Evolutionary conservation across 257 asterid species (phyloP), one percentile per base, ranked within the genome.

Genomic region (Primulina tabacum): DNA sequence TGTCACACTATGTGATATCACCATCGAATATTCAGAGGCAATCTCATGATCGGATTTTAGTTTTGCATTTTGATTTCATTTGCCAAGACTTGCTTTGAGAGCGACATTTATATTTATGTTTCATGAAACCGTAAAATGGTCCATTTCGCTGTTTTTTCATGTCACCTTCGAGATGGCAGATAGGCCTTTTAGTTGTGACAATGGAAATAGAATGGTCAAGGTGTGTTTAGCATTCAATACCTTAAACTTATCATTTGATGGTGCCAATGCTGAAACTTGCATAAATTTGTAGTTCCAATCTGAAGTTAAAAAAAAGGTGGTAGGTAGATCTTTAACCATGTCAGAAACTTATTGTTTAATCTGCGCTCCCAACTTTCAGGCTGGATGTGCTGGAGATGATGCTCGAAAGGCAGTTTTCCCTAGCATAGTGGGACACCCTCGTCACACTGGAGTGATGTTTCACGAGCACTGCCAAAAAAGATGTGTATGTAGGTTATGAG

Each of bases 361-460:
- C 3, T 37, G 47, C 12, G 12, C 8, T 37, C 47, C 11, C 14
- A 37, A 37, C 12, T 37, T 37, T 37, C 47, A 56, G 64, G 72
- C 55, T 55, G 53, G 64, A 53, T 68, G 55, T 68, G 72, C 63
- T 20, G 64, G 64, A 68, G 53, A 68, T 12, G 71, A 68, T 68
- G 72, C 72, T 55, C 72, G 64, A 32, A 30, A 53, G 64, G 53
- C 64, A 0, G 55, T 68, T 37, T 68, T 68, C 40, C 71, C 71
- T 50, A 66, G 47, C 61, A 26, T 66, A 37, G 1, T 37, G 43
- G 43, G 43, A 37, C 12, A 4, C 33, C 33, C 33, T 30, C 33
- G 33, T 30, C 33, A 30, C 33, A 3, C 5, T 30, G 33, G 33
- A 30, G 4, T 30, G 5, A 30, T 30, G 5, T 4, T 4, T 30